Evolutionary conservation across 2,329 filamentous ascomycete species (phyloP), one percentile per base, ranked within the genome.

Genomic region (Cordyceps fumosorosea): DNA sequence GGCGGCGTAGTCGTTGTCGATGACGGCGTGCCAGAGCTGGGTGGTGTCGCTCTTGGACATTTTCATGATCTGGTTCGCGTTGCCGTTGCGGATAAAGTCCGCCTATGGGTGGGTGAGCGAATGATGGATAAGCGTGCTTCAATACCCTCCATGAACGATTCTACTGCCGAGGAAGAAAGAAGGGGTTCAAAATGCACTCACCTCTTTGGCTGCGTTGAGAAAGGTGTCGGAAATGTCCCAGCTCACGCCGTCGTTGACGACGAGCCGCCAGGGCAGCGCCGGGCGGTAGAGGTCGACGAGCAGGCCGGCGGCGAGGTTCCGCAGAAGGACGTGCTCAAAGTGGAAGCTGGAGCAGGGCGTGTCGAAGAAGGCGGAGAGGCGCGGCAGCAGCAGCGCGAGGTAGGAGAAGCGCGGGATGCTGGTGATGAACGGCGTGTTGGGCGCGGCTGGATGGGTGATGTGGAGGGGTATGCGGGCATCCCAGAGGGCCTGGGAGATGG

Each of bases 41-140:
- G 87, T 90, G 16, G 90, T 95, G 72, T 96, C 87, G 52, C 90
- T 86, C 72, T 92, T 93, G 64, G 89, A 91, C 69, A 97, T 79
- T 60, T 87, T 88, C 91, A 96, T 96, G 70, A 96, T 93, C 64
- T 89, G 88, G 72, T 93, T 92, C 18, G 91, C 91, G 60, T 89
- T 95, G 51, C 92, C 91, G 67, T 95, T 93, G 57, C 93, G 85
- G 56, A 96, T 80, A 67, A 92, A 96, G 74, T 96, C 92, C 34
- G 93, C 92, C 81, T 85, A 62, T 56, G 55, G 1, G n/a, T 20
- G 12, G 24, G 51, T 61, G 18, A 59, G 47, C 34, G 16, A 24
- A 6, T 32, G 34, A 3, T 20, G 11, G 22, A 45, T 20, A 20
- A 5, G 42, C 37, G 12, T 14, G 37, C 6, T 42, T 29, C 1